Evolutionary conservation across 2,329 filamentous ascomycete species (phyloP).

Genomic region (Calonectria pteridis): DNA sequence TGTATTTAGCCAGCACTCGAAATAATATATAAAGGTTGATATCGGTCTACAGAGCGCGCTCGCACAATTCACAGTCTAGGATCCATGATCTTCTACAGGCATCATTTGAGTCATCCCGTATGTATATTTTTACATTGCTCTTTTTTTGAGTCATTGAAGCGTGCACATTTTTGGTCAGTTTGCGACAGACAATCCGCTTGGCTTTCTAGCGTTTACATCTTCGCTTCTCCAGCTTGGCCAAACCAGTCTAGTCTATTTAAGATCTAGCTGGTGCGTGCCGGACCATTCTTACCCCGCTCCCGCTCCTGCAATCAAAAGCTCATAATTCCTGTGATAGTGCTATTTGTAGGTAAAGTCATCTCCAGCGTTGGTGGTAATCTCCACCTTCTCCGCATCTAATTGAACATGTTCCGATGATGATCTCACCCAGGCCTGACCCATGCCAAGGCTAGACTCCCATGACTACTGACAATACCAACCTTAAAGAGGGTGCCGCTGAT

Average conservation of each 20-base stretch:
- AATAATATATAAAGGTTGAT: background rate
- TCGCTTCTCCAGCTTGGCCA: background rate
- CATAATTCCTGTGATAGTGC: background rate
- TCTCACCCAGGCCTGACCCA: too few relatives aligned
- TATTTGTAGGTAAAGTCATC: background rate
- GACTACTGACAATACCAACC: too few relatives aligned
- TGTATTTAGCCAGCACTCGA: background rate
- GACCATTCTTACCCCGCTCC: too few relatives aligned
- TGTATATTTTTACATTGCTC: too few relatives aligned
- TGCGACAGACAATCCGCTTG: too few relatives aligned
- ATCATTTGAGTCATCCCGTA: too few relatives aligned
- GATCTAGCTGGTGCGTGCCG: too few relatives aligned
- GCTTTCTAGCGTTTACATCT: background rate
- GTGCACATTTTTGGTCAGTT: background rate
- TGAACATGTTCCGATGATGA: too few relatives aligned
- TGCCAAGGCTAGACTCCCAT: too few relatives aligned
- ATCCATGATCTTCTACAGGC: background rate
- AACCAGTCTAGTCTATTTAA: background rate
- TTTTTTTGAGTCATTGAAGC: accelerated
- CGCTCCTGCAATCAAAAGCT: background rate
- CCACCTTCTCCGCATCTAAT: background rate
- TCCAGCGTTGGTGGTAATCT: background rate
- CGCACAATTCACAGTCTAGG: too few relatives aligned
- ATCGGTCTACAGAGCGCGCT: background rate
- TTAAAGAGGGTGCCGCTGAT: too few relatives aligned